phyloP scores from a whole-genome alignment of 176 grass and related monocot species.

The Panicum miliaceum region DNA sequence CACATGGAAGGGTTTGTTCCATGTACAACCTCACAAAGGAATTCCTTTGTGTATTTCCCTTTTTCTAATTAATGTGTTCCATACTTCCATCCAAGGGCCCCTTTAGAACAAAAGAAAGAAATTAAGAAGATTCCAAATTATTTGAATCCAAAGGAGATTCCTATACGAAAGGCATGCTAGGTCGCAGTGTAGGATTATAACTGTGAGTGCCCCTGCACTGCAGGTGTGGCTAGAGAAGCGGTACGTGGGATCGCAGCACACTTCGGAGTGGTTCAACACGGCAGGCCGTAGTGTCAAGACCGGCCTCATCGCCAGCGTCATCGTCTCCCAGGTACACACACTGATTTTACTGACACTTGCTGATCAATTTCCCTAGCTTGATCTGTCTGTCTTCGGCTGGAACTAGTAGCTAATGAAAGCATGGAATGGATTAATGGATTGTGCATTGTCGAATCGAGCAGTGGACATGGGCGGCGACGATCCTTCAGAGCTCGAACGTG shows the following conservation, averaged over 20 bases:
- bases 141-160: neutral
- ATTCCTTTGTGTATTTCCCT: neutral
- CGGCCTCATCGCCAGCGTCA: constrained; percentile 80
- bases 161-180: neutral
- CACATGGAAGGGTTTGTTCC: neutral
- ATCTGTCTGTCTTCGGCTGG: neutral
- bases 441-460: neutral
- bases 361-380: neutral
- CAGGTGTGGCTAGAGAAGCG: constrained; percentile 83
- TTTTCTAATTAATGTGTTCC: neutral
- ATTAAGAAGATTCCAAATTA: neutral
- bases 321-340: constrained; percentile 65
- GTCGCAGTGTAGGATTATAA: neutral
- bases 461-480: constrained; percentile 88
- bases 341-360: neutral
- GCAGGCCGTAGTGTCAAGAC: constrained; percentile 80
- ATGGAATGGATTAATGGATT: neutral
- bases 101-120: neutral
- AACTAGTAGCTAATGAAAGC: neutral
- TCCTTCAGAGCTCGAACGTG: constrained; percentile 84
- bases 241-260: constrained; percentile 65
- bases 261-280: constrained; percentile 86
- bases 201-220: constrained; percentile 12
- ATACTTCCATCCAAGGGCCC: neutral
- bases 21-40: no score